These are phyloP conservation scores for Xylariaceae sp. DNA, from an alignment of 2,329 filamentous ascomycete genomes.

Conservation along the genomic window DNA sequence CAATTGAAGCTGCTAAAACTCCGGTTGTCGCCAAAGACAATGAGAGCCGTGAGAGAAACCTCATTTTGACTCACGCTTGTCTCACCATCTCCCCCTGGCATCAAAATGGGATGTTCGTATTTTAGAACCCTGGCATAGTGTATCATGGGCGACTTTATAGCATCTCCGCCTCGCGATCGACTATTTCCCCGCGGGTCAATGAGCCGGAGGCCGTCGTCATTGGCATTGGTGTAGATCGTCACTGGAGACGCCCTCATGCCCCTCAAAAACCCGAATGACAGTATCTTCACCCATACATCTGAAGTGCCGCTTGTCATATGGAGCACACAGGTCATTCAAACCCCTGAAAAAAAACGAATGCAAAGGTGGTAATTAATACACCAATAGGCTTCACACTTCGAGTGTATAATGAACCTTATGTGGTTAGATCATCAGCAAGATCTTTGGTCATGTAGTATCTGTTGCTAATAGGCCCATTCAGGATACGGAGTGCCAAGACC, in stretches of 20 bases:
- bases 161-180: neutral
- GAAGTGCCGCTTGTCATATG: no score
- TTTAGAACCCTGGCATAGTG: neutral
- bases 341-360: no score
- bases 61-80: conserved; percentile 8
- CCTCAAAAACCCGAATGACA: no score
- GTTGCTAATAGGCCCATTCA: neutral
- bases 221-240: no score
- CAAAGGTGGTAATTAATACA: no score
- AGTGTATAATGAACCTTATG: neutral
- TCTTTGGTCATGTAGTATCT: neutral
- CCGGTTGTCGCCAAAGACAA: conserved; percentile 8
- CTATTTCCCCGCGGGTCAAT: neutral
- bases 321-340: no score
- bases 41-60: conserved; percentile 5
- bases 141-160: conserved; percentile 4
- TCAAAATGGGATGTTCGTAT: neutral
- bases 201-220: neutral
- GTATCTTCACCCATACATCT: no score
- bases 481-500: neutral
- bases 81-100: neutral
- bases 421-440: neutral
- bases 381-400: neutral
- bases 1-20: conserved; percentile 12
- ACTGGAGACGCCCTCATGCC: no score